Percentiles rank a stretch among this genome's conserved stretches.
phyloP scores from a whole-genome alignment of 148 eudicot genomes.

The Drosera capensis region DNA sequence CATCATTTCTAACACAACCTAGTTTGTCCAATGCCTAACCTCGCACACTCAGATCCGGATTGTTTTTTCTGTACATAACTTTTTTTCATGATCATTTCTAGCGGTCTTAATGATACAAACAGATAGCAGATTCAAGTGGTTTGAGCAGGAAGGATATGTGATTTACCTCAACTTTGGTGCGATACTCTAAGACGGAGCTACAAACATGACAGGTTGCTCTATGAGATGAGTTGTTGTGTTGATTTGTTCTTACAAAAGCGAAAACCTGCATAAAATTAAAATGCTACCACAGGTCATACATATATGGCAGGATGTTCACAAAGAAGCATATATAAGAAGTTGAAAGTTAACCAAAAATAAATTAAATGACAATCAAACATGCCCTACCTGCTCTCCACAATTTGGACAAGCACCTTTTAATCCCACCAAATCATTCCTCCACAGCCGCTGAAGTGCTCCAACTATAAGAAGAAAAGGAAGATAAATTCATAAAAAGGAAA shows the following conservation, averaged over 20 bases:
- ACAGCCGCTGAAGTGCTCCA: slow-evolving; percentile 61
- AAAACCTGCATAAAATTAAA: slow-evolving; percentile 49
- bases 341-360: background rate
- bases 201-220: slow-evolving; percentile 81
- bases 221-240: slow-evolving; percentile 45
- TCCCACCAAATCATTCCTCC: slow-evolving; percentile 85
- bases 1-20: no score
- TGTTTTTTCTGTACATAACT: no score
- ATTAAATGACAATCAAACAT: background rate
- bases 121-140: background rate
- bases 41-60: no score
- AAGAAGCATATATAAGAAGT: background rate
- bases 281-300: background rate
- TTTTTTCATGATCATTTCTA: background rate
- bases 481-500: background rate
- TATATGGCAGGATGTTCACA: background rate
- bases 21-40: no score
- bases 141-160: background rate
- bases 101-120: background rate
- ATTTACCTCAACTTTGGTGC: slow-evolving; percentile 79
- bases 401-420: slow-evolving; percentile 83
- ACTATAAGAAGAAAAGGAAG: slow-evolving; percentile 22
- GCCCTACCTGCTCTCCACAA: slow-evolving; percentile 88
- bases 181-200: slow-evolving; percentile 67
- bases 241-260: slow-evolving; percentile 65